Evolutionary conservation across 768 basidiomycete species (phyloP).

Genomic region (Russula griseocarnosa): DNA sequence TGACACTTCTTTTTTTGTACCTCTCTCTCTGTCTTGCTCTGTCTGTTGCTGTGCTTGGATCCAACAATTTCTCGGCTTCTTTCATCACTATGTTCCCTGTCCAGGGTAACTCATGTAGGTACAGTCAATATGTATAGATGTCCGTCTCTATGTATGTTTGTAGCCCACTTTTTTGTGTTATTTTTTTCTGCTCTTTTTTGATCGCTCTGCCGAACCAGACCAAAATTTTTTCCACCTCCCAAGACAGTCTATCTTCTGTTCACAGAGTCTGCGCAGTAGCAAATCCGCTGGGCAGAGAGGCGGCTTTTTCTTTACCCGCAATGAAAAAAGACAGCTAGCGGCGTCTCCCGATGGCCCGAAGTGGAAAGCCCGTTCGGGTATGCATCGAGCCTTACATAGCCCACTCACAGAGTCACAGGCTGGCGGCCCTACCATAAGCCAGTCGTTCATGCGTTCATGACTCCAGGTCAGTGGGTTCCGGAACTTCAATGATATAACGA

Average conservation of each 20-base stretch:
- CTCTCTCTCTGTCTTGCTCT: background rate
- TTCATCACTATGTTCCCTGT: background rate
- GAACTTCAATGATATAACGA: constrained; percentile 3
- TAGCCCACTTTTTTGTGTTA: constrained; percentile 7
- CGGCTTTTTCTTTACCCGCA: constrained; percentile 3
- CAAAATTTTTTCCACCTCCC: background rate
- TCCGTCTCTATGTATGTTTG: constrained; percentile 18
- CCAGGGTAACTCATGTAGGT: constrained; percentile 17
- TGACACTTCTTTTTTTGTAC: constrained; percentile 13
- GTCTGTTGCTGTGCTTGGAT: constrained; percentile 9
- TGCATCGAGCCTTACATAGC: background rate
- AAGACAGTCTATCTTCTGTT: background rate
- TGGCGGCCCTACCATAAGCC: background rate
- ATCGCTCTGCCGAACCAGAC: constrained; percentile 2
- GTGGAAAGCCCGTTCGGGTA: constrained; percentile 18
- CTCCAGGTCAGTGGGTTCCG: background rate
- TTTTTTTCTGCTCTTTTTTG: background rate
- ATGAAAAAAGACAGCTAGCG: constrained; percentile 9
- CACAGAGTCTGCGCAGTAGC: background rate
- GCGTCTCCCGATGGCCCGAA: constrained; percentile 15
- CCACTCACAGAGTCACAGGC: no score
- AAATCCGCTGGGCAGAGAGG: background rate
- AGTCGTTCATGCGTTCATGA: background rate
- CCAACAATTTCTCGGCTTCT: constrained; percentile 6
- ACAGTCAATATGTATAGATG: constrained; percentile 23